Base-by-base conservation (phyloP, 1,139 yeast genomes). In the Nadsonia starkeyi-henricii region DNA sequence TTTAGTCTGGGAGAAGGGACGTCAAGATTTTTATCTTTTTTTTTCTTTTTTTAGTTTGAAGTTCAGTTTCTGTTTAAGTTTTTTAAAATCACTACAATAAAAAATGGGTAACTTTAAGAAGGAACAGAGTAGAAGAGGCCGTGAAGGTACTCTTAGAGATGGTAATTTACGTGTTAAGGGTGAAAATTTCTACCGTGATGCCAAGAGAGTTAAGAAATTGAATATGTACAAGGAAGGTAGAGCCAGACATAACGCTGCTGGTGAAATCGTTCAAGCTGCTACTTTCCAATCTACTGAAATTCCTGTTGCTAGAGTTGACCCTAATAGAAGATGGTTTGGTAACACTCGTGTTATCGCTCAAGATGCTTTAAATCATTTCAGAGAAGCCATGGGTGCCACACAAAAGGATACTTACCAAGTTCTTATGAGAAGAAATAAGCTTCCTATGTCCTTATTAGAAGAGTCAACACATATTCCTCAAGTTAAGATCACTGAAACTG, bases 311-410 rank as follows among this genome's bases (percentile, higher is more conserved):
- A 74, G 98, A 56, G 94, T 91, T 45, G 96, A 86, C 62, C 98
- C 98, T 3, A 89, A 91, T 65, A 78, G 95, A 63, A 79, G 91
- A 61, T 91, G 98, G 98, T 93, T 91, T 63, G 96, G 96, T 48
- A 91, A 88, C 67, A 88, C 98, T 26, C 78, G 98, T 61, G 98
- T 91, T 44, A 91, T 91, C 61, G 91, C 96, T 1, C 98, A 91
- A 64, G 96, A 93, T 70, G 96, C 98, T 1, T 72, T 91, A 61
- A 72, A 84, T 43, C 97, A 91, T 68, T 91, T 91, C 69, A 76
- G 98, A 65, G 93, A 86, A 58, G 96, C 96, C 7, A 75, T 91
- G 72, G 94, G 94, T 47, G 95, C 84, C 54, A 84, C 83, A 59
- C 77, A 83, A 58, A 75, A 81, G 58, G 95, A 89, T 62, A 77